Conservation (phyloP, 2,329 filamentous ascomycete species). For the Nemania sp. region DNA sequence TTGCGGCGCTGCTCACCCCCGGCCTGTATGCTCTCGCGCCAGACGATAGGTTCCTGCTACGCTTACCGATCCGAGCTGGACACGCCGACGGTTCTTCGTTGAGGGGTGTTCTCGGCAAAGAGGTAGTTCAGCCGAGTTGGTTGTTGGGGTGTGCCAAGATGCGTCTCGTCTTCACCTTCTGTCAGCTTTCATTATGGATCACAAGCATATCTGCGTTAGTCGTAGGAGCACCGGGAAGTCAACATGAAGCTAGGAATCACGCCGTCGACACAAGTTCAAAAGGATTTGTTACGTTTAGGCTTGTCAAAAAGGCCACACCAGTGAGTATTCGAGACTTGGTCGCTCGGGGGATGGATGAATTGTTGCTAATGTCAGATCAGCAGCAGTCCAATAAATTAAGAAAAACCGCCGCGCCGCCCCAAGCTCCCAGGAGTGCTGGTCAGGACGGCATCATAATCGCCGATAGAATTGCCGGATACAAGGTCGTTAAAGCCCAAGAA, state of each 20-base stretch:
- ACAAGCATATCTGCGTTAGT: constrained; percentile 53
- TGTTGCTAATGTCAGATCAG: constrained; percentile 24
- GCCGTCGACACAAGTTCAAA: constrained; percentile 18
- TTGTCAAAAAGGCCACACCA: constrained; percentile 45
- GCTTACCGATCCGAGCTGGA: constrained; percentile 4
- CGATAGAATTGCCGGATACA: constrained; percentile 53
- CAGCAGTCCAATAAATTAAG: constrained; percentile 42
- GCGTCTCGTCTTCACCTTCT: constrained; percentile 41
- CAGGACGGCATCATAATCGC: constrained; percentile 34
- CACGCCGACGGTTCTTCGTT: not conserved
- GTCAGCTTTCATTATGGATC: constrained; percentile 55
- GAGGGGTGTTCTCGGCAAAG: constrained; percentile 18
- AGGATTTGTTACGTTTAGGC: constrained; percentile 46
- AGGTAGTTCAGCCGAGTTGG: constrained; percentile 18
- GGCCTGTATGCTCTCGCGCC: constrained; percentile 14
- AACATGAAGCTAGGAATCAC: constrained; percentile 22
- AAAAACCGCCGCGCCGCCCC: constrained; percentile 44
- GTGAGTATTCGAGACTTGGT: constrained; percentile 37
- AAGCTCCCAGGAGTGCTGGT: constrained; percentile 45
- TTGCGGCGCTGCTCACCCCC: not conserved
- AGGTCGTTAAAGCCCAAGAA: constrained; percentile 51
- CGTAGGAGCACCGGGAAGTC: constrained; percentile 39
- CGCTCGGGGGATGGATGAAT: not conserved
- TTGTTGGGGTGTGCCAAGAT: constrained; percentile 32
- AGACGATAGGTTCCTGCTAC: constrained; percentile 12